Evolutionary conservation across 177 flowering plant species (phyloP).

Genomic region (Vitis hybrid): DNA sequence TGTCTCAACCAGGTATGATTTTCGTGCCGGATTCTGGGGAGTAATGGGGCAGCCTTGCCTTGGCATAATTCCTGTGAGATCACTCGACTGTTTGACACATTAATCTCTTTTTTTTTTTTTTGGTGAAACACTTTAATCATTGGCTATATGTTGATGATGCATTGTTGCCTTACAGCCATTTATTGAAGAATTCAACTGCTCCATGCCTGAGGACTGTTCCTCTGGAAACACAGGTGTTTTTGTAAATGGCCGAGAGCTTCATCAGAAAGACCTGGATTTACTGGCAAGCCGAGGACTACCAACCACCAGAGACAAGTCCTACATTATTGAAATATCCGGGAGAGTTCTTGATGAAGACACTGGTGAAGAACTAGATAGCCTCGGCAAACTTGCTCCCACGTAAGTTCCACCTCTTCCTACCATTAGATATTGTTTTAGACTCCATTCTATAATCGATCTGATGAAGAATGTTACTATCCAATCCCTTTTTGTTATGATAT

Average conservation of each 20-base stretch:
- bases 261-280: slow-evolving; percentile 68
- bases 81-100: slow-evolving; percentile 3
- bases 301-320: slow-evolving; percentile 45
- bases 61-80: slow-evolving; percentile 82
- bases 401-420: slow-evolving; percentile 35
- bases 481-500: no score
- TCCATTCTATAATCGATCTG: not conserved
- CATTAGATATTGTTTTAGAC: not conserved
- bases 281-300: slow-evolving; percentile 82
- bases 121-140: not conserved
- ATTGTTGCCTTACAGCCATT: slow-evolving; percentile 55
- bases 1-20: slow-evolving; percentile 69
- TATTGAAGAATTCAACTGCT: slow-evolving; percentile 74
- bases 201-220: slow-evolving; percentile 66
- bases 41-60: slow-evolving; percentile 79
- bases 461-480: no score
- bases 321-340: slow-evolving; percentile 69
- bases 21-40: slow-evolving; percentile 91
- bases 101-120: not conserved
- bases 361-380: slow-evolving; percentile 60
- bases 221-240: slow-evolving; percentile 69
- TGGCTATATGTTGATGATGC: not conserved
- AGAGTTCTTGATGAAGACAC: slow-evolving; percentile 64
- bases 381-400: slow-evolving; percentile 95
- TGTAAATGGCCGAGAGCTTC: slow-evolving; percentile 89